phyloP scores from a whole-genome alignment of 257 asterid genomes.

The Solanum tarapatanum region DNA sequence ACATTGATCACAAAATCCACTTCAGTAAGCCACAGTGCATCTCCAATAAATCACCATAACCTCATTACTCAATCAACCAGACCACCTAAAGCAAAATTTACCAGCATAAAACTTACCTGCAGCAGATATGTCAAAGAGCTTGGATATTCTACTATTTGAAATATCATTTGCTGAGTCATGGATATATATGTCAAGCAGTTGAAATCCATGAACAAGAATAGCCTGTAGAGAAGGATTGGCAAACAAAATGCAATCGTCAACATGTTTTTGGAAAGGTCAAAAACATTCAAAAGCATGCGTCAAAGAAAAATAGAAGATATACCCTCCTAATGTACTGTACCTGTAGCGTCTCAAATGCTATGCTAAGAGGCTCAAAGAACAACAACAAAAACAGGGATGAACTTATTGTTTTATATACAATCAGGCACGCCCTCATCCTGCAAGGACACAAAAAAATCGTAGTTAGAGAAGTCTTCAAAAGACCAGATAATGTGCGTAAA shows the following conservation, averaged over 20 bases:
- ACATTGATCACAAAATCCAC: background rate
- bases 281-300: background rate
- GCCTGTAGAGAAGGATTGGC: constrained; percentile 41
- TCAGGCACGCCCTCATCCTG: constrained; percentile 61
- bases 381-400: constrained; percentile 52
- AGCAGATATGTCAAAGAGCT: constrained; percentile 57
- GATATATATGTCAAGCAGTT: constrained; percentile 82
- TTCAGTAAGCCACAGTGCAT: background rate
- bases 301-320: background rate
- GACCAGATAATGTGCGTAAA: background rate
- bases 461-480: constrained; percentile 4
- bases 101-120: constrained; percentile 34
- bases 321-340: constrained; percentile 21
- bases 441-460: constrained; percentile 6
- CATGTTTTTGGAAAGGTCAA: background rate
- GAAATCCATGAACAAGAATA: constrained; percentile 91
- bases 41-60: background rate
- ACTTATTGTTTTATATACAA: constrained; percentile 32
- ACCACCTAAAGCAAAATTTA: background rate
- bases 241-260: background rate
- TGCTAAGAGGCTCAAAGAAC: constrained; percentile 90
- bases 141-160: constrained; percentile 50
- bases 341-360: constrained; percentile 94
- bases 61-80: background rate
- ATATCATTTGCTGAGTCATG: constrained; percentile 59